These are phyloP conservation scores for Pneumocystis oryctolagi DNA, from an alignment of 1,139 yeast species.

Conservation along the genomic window DNA sequence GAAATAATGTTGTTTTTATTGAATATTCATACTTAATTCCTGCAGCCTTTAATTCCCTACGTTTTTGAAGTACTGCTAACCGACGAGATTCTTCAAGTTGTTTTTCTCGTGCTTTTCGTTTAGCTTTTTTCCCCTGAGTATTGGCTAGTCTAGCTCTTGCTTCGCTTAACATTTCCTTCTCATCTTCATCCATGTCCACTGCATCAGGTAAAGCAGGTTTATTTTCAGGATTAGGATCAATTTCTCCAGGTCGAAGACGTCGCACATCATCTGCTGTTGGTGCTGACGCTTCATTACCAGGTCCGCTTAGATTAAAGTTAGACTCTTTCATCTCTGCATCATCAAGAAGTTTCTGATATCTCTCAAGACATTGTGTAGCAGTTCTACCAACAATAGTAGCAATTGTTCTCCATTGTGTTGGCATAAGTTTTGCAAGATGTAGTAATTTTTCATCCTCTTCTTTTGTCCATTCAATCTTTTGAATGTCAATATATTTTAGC, in stretches of 20 bases:
- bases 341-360: conserved; percentile 66
- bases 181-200: conserved; percentile 71
- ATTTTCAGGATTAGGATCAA: conserved; percentile 63
- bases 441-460: conserved; percentile 66
- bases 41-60: conserved; percentile 75
- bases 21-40: conserved; percentile 37
- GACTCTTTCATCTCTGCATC: conserved; percentile 32
- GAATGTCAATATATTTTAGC: neutral
- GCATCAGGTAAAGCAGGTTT: conserved; percentile 72
- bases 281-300: conserved; percentile 41
- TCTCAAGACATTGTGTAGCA: conserved; percentile 74
- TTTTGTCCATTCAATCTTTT: conserved; percentile 43
- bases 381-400: conserved; percentile 71
- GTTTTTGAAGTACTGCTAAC: conserved; percentile 59
- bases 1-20: too few relatives aligned
- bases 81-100: conserved; percentile 61
- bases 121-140: conserved; percentile 91
- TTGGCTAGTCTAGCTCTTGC: conserved; percentile 85
- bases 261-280: conserved; percentile 16
- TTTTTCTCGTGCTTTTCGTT: conserved; percentile 74
- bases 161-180: conserved; percentile 80
- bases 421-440: conserved; percentile 52
- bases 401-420: conserved; percentile 90
- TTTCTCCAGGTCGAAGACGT: conserved; percentile 32
- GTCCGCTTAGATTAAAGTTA: conserved; percentile 34